Evolutionary conservation across 1,284 basidiomycete genomes (phyloP).

Genomic region (Limonomyces culmigenus): DNA sequence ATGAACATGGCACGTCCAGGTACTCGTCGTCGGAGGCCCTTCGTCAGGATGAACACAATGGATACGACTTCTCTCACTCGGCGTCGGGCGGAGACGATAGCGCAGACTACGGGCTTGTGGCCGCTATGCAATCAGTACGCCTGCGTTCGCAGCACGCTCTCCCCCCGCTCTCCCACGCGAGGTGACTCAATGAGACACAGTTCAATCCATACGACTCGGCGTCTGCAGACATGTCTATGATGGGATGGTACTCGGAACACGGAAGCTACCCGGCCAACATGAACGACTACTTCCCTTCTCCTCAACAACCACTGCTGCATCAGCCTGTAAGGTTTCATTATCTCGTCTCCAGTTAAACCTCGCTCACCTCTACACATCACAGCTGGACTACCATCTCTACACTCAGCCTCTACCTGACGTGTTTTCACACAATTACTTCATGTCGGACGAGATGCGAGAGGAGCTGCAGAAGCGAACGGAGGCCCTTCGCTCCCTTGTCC

Average conservation of each 20-base stretch:
- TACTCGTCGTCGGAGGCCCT: too few species aligned
- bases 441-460: constrained; percentile 62
- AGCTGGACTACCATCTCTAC: constrained; percentile 91
- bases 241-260: not conserved
- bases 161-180: too few species aligned
- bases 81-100: too few species aligned
- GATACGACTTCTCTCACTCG: not conserved
- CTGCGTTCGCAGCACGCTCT: too few species aligned
- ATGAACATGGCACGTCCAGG: not conserved
- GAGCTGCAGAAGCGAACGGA: constrained; percentile 73
- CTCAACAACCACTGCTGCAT: not conserved
- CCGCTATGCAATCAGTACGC: not conserved
- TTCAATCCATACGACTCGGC: not conserved
- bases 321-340: not conserved
- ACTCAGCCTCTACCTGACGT: constrained; percentile 39
- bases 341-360: not conserved
- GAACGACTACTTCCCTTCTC: not conserved
- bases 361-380: constrained; percentile 3
- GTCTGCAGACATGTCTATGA: not conserved
- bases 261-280: not conserved
- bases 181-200: not conserved
- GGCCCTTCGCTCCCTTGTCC: constrained; percentile 31
- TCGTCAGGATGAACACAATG: not conserved
- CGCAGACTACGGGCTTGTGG: not conserved
- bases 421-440: constrained; percentile 43